Conservation (phyloP, 2,329 filamentous ascomycete species). For the Exophiala phaeomuriformis region DNA sequence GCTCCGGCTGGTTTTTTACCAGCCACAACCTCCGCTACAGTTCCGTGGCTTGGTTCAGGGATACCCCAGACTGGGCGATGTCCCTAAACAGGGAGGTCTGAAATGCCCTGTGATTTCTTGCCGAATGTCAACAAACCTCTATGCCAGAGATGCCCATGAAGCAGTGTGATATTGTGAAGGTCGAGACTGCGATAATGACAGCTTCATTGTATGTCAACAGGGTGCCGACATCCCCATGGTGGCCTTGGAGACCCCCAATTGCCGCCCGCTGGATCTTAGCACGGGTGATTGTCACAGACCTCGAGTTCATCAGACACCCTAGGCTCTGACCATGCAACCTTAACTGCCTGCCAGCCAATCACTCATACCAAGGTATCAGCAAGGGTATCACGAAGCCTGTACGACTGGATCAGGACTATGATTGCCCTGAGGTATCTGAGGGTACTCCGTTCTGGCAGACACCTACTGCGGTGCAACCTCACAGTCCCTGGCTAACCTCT, state of each 20-base stretch:
- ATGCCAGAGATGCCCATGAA: not conserved
- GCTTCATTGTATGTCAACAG: not conserved
- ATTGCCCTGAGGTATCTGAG: not conserved
- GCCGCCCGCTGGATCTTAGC: no score
- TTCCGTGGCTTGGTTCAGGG: not conserved
- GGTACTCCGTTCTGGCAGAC: not conserved
- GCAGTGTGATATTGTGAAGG: not conserved
- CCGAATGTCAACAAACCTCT: not conserved
- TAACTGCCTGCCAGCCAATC: no score
- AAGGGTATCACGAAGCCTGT: no score
- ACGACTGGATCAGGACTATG: no score
- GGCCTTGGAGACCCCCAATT: not conserved
- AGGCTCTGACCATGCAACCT: no score
- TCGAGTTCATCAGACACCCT: no score
- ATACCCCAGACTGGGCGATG: not conserved
- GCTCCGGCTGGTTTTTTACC: not conserved
- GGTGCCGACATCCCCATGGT: not conserved
- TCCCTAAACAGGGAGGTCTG: not conserved
- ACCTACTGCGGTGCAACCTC: not conserved
- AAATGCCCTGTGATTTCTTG: not conserved
- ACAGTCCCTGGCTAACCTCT: not conserved
- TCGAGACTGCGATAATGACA: not conserved
- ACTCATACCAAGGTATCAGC: no score
- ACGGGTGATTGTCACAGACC: no score
- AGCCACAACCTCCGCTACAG: not conserved